Conservation (phyloP, 2,329 filamentous ascomycete species). For the Beauveria scarabaeidicola region DNA sequence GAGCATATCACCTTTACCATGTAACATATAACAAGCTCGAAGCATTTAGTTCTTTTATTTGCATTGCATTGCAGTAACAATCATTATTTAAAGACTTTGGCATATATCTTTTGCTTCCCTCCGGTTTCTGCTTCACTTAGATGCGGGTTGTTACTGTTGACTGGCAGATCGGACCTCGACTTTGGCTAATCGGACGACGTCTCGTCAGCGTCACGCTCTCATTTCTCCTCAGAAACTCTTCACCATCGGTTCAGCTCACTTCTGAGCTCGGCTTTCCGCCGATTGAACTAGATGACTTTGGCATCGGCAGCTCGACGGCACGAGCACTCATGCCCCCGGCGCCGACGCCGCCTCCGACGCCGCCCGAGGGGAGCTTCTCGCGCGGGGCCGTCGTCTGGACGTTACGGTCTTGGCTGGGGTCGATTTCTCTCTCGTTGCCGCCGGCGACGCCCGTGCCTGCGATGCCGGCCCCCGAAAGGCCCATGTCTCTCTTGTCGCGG, state of each 20-base stretch:
- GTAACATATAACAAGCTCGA: not conserved
- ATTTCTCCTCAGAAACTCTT: not conserved
- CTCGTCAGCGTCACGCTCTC: not conserved
- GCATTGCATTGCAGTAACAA: not conserved
- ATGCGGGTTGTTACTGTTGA: not conserved
- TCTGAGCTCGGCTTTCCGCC: not conserved
- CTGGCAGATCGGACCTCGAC: not conserved
- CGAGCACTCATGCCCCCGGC: constrained; percentile 22
- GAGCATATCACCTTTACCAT: not conserved
- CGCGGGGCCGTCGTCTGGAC: constrained; percentile 18
- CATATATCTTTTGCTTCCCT: not conserved
- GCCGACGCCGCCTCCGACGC: constrained; percentile 24
- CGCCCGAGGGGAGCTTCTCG: constrained; percentile 26
- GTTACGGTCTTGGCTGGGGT: constrained; percentile 12
- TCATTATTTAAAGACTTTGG: not conserved
- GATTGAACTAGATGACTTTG: not conserved
- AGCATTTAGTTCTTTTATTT: not conserved
- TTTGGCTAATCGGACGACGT: not conserved
- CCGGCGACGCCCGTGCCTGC: not conserved
- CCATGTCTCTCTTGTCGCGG: constrained; percentile 1
- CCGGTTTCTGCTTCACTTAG: not conserved
- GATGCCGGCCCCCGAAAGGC: not conserved
- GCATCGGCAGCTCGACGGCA: constrained; percentile 17
- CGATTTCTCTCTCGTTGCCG: not conserved
- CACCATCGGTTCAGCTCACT: not conserved